Evolutionary conservation across 192 early-diverging fungal species (phyloP), one percentile per base, ranked within the genome.

Genomic region (Coemansia sp.): DNA sequence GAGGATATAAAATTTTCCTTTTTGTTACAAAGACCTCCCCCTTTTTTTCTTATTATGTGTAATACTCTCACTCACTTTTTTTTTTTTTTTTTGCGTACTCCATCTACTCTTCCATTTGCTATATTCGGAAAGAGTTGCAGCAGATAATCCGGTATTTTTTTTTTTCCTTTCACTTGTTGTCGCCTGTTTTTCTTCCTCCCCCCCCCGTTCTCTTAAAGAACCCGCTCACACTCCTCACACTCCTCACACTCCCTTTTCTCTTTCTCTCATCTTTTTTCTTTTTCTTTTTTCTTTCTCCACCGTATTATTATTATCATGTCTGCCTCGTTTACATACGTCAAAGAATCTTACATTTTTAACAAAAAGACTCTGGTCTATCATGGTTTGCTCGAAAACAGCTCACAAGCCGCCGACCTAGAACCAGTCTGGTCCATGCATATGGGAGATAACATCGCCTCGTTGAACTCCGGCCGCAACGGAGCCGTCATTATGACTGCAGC

Each of bases 321-420:
- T 37, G 68, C 70, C 27, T 70, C 77, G 34, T 79, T 79, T 32
- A 79, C 77, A 21, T 79, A 79, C 65, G 69, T 79, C 39, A 79
- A 74, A 41, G 77, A 79, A 19, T 67, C 77, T 1, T 73, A 64
- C 34, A 42, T 79, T 19, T 79, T 79, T 21, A 79, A 59, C 69
- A 79, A 79, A 67, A 67, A 63, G 57, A 73, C 72, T 4, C 67
- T 70, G 11, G 58, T 79, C n/a, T 79, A 71, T 19, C 72, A 68
- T 2, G 77, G 77, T 19, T 59, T 74, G 19, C 53, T 79, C 4
- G 77, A 79, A 17, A 68, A 61, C 2, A 63, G 57, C 11, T 44
- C 63, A 12, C 77, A 79, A 51, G 60, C 77, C 2, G 38, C 27
- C 5, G 68, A 79, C 23, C 62, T 79, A 4, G 64, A 73, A 19